Percentiles rank a stretch among this genome's conserved stretches.
phyloP scores from a whole-genome alignment of 495 filamentous ascomycete species.

The Talaromyces proteolyticus region DNA sequence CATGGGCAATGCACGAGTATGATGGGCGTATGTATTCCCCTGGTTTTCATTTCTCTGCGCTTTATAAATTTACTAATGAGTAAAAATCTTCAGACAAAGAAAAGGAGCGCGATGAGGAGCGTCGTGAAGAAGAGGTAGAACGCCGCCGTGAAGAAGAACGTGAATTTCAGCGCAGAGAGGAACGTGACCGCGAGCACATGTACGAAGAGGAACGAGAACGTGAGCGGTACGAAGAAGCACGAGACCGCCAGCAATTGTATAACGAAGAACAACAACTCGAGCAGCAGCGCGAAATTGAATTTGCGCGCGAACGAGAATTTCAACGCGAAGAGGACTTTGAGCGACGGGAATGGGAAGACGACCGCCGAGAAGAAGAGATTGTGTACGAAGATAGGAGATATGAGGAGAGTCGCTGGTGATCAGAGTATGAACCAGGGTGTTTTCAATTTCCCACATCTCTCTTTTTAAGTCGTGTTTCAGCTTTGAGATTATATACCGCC shows the following conservation, averaged over 20 bases:
- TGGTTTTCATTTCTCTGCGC: not conserved
- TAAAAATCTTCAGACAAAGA: not conserved
- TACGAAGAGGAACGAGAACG: slow-evolving; percentile 2
- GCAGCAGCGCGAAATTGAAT: not conserved
- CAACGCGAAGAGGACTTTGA: not conserved
- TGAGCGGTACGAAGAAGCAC: not conserved
- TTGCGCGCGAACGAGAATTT: not conserved
- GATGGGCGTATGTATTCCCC: not conserved
- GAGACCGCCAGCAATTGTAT: not conserved
- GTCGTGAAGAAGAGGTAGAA: slow-evolving; percentile 4
- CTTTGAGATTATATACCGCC: too few species aligned
- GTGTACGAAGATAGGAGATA: not conserved
- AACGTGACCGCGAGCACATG: slow-evolving; percentile 1
- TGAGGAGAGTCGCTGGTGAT: not conserved
- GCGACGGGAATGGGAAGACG: not conserved
- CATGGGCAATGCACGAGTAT: slow-evolving; percentile 4
- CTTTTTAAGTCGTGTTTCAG: too few species aligned
- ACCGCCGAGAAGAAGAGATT: not conserved
- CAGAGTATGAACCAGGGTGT: too few species aligned
- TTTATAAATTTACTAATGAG: not conserved
- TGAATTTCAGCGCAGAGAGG: not conserved
- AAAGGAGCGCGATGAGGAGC: slow-evolving; percentile 3
- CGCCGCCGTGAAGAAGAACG: slow-evolving; percentile 1
- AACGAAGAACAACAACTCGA: not conserved
- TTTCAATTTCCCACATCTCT: too few species aligned